Base-by-base conservation (phyloP, 2,329 filamentous ascomycete genomes). In the Pseudogymnoascus destructans region DNA sequence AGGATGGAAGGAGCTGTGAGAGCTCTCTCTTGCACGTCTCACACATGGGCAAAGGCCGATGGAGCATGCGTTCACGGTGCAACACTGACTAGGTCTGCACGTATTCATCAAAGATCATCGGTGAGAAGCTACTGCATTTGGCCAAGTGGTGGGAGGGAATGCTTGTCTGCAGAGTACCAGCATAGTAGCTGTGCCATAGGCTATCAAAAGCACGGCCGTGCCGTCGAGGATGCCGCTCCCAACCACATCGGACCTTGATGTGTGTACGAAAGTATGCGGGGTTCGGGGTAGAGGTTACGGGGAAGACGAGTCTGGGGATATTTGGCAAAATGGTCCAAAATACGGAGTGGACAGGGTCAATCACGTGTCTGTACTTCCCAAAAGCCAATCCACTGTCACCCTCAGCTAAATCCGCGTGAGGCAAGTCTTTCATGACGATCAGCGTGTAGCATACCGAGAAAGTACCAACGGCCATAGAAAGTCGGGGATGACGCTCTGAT, bases 241-340 rank as follows among this genome's bases (percentile, higher is more conserved):
- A 52, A 30, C 25, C 46, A 9, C 46, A 30, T 30, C 46, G 25
- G 46, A 30, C n/a, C 25, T 30, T 25, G n/a, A n/a, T 52, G n/a
- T 52, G 23, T 10, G 23, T 17, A 30, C 27, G 27, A 30, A 30
- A 30, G 27, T 30, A 30, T 30, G 46, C n/a, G 46, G 46, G 46
- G 46, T 52, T 25, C 15, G 25, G 46, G 46, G 36, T 19, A 19
- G 15, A 8, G 36, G 25, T 7, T 52, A 17, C n/a, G 42, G 42
- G 23, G 42, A 17, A 52, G 23, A 30, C n/a, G 46, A 25, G 46
- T 52, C 5, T 27, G n/a, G n/a, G 42, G 42, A 30, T 27, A 10
- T 52, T 52, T 52, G 42, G 23, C 42, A 52, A 52, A 52, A 52
- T 30, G n/a, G 27, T 3, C 42, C 42, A 52, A 52, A 30, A 30